Evolutionary conservation across 1,139 yeast genomes (phyloP).

Genomic region (Yueomyces sp.): DNA sequence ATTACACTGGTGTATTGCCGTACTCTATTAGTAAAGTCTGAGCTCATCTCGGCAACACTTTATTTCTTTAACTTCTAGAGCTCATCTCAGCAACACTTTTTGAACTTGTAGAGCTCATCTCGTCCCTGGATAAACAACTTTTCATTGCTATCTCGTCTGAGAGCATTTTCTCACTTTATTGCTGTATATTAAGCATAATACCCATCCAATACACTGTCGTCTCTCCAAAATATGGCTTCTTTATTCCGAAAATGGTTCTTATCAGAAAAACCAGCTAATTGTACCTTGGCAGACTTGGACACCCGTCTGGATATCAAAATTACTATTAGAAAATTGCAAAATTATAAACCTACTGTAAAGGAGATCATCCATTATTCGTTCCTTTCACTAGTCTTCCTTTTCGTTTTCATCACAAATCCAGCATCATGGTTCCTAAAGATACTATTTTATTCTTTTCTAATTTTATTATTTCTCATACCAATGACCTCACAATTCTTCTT

Average conservation of each 20-base stretch:
- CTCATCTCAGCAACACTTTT: too few species aligned
- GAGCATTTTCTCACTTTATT: too few species aligned
- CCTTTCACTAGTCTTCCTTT: slow-evolving; percentile 34
- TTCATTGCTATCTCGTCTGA: too few species aligned
- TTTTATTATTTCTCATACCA: slow-evolving; percentile 43
- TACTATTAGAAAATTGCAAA: slow-evolving; percentile 36
- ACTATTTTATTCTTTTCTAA: slow-evolving; percentile 16
- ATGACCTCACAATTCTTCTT: slow-evolving; percentile 76
- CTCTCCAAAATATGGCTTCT: too few species aligned
- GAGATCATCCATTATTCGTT: slow-evolving; percentile 44
- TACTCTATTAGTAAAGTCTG: too few species aligned
- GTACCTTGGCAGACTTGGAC: slow-evolving; percentile 43
- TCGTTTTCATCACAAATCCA: slow-evolving; percentile 32
- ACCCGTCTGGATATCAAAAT: slow-evolving; percentile 44
- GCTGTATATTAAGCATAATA: too few species aligned
- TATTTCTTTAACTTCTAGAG: too few species aligned
- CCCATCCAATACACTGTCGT: too few species aligned
- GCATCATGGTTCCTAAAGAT: slow-evolving; percentile 23
- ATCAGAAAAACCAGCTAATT: slow-evolving; percentile 46
- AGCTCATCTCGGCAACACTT: too few species aligned
- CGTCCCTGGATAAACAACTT: too few species aligned
- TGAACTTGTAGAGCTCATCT: too few species aligned
- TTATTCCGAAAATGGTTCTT: slow-evolving; percentile 31
- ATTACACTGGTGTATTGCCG: too few species aligned
- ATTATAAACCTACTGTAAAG: slow-evolving; percentile 34